Percentiles rank a stretch among this genome's conserved stretches.
These are phyloP conservation scores for Begonia loranthoides DNA, from an alignment of 306 rosid genomes.

Conservation along the genomic window DNA sequence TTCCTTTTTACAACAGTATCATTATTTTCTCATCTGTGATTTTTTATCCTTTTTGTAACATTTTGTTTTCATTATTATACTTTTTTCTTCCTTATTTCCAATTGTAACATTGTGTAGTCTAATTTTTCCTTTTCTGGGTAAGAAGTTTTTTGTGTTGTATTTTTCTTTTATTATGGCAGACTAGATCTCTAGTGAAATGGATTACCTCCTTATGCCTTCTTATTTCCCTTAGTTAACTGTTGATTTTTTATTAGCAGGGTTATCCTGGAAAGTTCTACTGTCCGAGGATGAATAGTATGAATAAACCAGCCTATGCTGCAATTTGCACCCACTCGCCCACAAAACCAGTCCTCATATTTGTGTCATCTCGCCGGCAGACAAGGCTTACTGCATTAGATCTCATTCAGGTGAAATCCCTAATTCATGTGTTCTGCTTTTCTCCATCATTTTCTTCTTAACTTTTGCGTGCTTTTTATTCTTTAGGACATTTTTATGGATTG, in stretches of 20 bases:
- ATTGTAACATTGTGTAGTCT: no score
- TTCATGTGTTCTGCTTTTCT: neutral
- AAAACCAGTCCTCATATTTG: slow-evolving; percentile 96
- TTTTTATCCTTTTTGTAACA: neutral
- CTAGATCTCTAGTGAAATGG: no score
- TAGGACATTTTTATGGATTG: no score
- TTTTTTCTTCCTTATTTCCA: neutral
- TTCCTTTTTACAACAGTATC: neutral
- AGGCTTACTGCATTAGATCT: slow-evolving; percentile 91
- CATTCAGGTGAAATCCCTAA: slow-evolving; percentile 54
- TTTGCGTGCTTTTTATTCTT: no score
- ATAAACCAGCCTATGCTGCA: slow-evolving; percentile 95
- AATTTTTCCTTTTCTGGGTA: no score
- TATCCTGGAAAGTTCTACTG: slow-evolving; percentile 98
- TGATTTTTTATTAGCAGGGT: slow-evolving; percentile 37
- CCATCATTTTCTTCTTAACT: no score
- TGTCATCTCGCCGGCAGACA: slow-evolving; percentile 94
- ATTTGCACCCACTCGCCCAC: slow-evolving; percentile 94
- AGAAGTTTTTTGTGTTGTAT: no score
- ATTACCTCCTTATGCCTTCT: neutral
- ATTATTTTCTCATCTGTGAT: neutral
- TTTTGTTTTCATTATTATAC: neutral
- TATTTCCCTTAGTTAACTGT: neutral
- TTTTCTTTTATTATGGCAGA: no score
- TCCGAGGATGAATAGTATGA: slow-evolving; percentile 98